Base-by-base conservation (phyloP, 441 rosid genomes). In the Croton setiger region DNA sequence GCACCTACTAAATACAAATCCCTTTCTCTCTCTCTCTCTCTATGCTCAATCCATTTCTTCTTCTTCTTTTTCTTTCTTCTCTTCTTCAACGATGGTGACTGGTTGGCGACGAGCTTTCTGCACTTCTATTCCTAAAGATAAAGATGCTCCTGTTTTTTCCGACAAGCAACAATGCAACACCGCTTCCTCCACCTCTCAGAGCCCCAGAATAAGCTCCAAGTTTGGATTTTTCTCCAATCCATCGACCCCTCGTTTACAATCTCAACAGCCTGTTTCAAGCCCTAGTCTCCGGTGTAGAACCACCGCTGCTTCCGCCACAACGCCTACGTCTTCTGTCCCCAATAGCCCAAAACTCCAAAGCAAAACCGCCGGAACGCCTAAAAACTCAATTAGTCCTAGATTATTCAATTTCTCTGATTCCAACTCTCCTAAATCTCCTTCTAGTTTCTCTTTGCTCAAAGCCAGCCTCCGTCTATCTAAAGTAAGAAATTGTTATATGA, bases 81-180 rank as follows among this genome's bases (percentile, higher is more conserved):
- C 31, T 31, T 48, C 14, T 31, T 49, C 7, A 7, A 80, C 67
- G 72, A 90, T 92, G 98, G 95, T 92, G 78, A 84, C 81, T 43
- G 91, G 90, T 4, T 87, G 96, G 86, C 85, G 86, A 80, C 82
- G 87, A 77, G 90, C 95, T 45, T 92, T 92, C 61, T 88, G 96
- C 75, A 87, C 87, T 9, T 86, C 96, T 6, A 73, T 86, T 61
- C 86, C 87, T 43, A 92, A 82, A 74, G 87, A 88, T 66, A 76
- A 59, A 27, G 85, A 82, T 21, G 47, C 66, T 41, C 69, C 37
- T 2, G 65, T 73, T 58, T 69, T 48, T 47, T 56, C 82, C 41
- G 86, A 76, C 36, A 75, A 83, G 20, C 75, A 69, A 5, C 54
- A 63, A 8, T 53, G 15, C 74, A 65, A 27, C 67, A 61, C 8